Evolutionary conservation across 2,329 filamentous ascomycete species (phyloP).

Genomic region (Penicillium palitans): DNA sequence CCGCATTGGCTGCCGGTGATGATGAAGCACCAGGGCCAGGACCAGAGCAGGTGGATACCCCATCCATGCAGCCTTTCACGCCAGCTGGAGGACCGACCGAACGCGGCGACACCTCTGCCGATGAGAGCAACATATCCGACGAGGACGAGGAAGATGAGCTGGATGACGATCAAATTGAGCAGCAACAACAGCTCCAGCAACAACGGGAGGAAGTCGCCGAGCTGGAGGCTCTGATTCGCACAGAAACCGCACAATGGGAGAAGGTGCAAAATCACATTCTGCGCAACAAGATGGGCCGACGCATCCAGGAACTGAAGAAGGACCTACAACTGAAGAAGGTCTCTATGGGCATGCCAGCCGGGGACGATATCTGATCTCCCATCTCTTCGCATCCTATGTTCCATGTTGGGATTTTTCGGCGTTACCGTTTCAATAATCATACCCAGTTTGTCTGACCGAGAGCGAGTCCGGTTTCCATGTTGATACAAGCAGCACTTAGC

Average conservation of each 20-base stretch:
- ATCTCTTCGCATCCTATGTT: constrained; percentile 31
- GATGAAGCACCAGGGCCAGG: constrained; percentile 28
- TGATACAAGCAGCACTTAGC: constrained; percentile 2
- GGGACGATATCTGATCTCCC: constrained; percentile 30
- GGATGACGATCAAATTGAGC: constrained; percentile 47
- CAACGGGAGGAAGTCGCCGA: constrained; percentile 48
- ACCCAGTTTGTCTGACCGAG: constrained; percentile 6
- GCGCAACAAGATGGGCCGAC: constrained; percentile 46
- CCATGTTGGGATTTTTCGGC: neutral
- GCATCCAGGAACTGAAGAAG: constrained; percentile 46
- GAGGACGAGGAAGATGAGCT: constrained; percentile 40
- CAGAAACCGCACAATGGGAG: constrained; percentile 44
- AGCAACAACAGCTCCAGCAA: constrained; percentile 44
- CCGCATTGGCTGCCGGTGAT: constrained; percentile 43
- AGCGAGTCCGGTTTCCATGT: neutral
- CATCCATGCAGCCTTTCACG: constrained; percentile 34
- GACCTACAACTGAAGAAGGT: constrained; percentile 48
- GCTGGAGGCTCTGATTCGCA: constrained; percentile 41
- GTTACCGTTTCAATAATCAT: constrained; percentile 1
- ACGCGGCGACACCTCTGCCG: constrained; percentile 40
- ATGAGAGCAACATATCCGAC: constrained; percentile 43
- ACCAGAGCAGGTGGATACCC: constrained; percentile 34
- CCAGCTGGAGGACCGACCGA: constrained; percentile 25
- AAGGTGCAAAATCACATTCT: constrained; percentile 43
- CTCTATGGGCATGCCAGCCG: constrained; percentile 41